Base-by-base conservation (phyloP, 257 asterid genomes). In the Hygrophila difformis region DNA sequence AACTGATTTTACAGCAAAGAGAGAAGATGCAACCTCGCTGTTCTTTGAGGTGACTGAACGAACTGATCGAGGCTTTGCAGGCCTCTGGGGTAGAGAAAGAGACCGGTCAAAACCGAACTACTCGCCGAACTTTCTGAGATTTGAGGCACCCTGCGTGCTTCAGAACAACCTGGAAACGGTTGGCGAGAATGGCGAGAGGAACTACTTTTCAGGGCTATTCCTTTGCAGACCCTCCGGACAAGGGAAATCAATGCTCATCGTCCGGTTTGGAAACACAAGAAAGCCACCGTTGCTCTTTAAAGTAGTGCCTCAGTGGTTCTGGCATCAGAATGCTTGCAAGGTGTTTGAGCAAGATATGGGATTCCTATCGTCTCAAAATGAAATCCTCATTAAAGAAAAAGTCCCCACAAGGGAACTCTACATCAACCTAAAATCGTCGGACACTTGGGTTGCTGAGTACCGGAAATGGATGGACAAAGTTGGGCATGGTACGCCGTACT, bases 391-490 rank as follows among this genome's bases (percentile, higher is more conserved):
- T 75, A 88, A 79, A 50, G 94, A 78, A 55, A 82, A 75, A 28
- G 77, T 84, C 19, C 97, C 97, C 21, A 88, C 97, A 0, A 88
- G 71, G 50, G 31, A 65, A 14, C 74, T 88, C 22, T 88, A 88
- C 31, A 75, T 84, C 51, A 79, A 84, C 36, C 55, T 88, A 60
- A 88, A 39, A 56, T 84, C 96, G 23, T 88, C 94, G 0, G 97
- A 88, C 47, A 74, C 82, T 0, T 88, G 94, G 94, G 31, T 26
- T 5, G 7, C 8, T 14, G 96, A 88, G 56, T 88, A 88, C 39
- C 57, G 97, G 37, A 84, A 71, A 47, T 88, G 97, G 96, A 88
- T 84, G 97, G 97, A 88, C 60, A 84, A 72, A 72, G 97, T 79
- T 5, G 96, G 97, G 26, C 84, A 77, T 2, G 96, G 97, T 3